These are phyloP conservation scores for Colletotrichum tropicale DNA, from an alignment of 2,329 filamentous ascomycete genomes.

Conservation along the genomic window DNA sequence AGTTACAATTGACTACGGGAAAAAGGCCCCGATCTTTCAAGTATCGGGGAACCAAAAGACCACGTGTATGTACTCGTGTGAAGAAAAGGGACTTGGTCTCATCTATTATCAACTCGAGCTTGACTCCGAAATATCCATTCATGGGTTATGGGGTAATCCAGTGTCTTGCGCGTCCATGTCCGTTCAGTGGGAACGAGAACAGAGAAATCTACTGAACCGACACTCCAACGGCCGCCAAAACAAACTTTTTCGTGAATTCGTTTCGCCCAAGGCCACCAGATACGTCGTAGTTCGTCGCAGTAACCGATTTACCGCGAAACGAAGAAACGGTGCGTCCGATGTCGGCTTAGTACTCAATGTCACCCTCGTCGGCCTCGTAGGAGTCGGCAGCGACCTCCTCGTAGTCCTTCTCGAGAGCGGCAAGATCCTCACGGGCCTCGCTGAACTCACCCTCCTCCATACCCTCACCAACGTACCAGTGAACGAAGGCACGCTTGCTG, in stretches of 20 bases:
- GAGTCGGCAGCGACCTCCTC: conserved; percentile 84
- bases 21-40: neutral
- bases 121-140: conserved; percentile 22
- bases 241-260: conserved; percentile 18
- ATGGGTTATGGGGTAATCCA: conserved; percentile 16
- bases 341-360: conserved; percentile 76
- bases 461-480: conserved; percentile 86
- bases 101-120: conserved; percentile 21
- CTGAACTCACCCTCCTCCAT: conserved; percentile 94
- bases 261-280: conserved; percentile 1
- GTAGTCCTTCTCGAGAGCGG: conserved; percentile 85
- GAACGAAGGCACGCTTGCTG: conserved; percentile 77
- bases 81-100: conserved; percentile 17
- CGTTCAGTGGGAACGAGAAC: conserved; percentile 17
- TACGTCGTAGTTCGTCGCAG: conserved; percentile 11
- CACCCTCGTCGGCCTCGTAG: conserved; percentile 65
- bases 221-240: conserved; percentile 18
- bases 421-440: conserved; percentile 84
- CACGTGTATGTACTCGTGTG: neutral
- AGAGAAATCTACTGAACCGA: conserved; percentile 19
- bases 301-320: neutral
- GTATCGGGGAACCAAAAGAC: neutral
- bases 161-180: conserved; percentile 12
- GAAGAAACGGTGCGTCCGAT: neutral
- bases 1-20: conserved; percentile 8